Evolutionary conservation across 345 rosid species (phyloP).

Genomic region (Aethionema arabicum): DNA sequence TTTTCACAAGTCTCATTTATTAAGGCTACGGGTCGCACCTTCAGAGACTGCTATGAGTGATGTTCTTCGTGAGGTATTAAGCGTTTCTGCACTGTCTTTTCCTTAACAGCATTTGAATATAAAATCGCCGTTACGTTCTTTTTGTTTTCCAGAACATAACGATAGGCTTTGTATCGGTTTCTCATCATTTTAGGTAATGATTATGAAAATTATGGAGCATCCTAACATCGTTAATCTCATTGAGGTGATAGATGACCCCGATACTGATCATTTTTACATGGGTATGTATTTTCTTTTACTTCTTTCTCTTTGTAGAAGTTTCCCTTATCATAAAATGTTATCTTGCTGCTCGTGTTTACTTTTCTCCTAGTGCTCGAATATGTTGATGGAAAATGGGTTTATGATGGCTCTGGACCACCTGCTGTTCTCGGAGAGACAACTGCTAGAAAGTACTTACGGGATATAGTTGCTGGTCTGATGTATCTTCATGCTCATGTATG

Average conservation of each 20-base stretch:
- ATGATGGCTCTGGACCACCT: constrained; percentile 60
- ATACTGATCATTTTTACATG: constrained; percentile 95
- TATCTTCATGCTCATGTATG: constrained; percentile 97
- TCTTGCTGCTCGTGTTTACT: neutral
- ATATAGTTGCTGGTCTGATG: constrained; percentile 82
- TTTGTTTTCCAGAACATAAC: neutral
- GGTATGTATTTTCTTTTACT: constrained; percentile 48
- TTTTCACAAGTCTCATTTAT: constrained; percentile 88
- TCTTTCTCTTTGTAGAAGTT: neutral
- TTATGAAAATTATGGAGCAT: constrained; percentile 92
- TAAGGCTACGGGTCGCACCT: constrained; percentile 87
- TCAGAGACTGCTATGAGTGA: constrained; percentile 99
- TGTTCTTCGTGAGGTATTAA: constrained; percentile 86
- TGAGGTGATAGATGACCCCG: constrained; percentile 98
- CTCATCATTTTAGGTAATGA: constrained; percentile 59
- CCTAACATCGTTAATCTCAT: constrained; percentile 95
- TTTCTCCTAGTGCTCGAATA: constrained; percentile 81
- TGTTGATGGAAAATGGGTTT: constrained; percentile 81
- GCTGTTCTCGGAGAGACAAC: constrained; percentile 69
- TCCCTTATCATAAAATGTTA: constrained; percentile 1
- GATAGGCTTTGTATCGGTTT: constrained; percentile 16
- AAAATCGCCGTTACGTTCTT: neutral
- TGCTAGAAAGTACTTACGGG: constrained; percentile 84
- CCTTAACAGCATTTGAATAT: neutral
- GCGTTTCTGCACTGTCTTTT: neutral